phyloP scores from a whole-genome alignment of 768 basidiomycete species.

The Termitomyces sp. region DNA sequence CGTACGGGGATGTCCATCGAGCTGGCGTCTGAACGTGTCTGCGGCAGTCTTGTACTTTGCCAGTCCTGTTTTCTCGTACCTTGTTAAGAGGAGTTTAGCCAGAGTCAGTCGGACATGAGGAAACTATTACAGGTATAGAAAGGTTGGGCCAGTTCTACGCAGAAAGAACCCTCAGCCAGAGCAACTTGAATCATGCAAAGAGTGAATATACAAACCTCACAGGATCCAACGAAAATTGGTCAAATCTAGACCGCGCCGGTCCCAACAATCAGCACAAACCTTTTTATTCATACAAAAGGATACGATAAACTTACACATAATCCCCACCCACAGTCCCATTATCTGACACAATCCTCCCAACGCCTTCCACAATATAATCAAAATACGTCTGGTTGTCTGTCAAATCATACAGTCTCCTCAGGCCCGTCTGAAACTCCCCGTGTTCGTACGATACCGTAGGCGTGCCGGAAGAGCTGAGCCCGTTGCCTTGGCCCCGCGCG shows the following conservation, averaged over 20 bases:
- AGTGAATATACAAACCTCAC: conserved; percentile 20
- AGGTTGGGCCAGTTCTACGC: conserved; percentile 31
- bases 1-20: conserved; percentile 37
- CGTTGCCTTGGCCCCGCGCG: conserved; percentile 37
- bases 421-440: conserved; percentile 32
- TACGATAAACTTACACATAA: conserved; percentile 24
- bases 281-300: too few relatives aligned
- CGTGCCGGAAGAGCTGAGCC: conserved; percentile 25
- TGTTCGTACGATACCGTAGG: conserved; percentile 36
- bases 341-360: conserved; percentile 32
- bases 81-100: conserved; percentile 4
- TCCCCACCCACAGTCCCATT: conserved; percentile 35
- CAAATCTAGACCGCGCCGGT: conserved; percentile 20
- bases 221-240: conserved; percentile 29
- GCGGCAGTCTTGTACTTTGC: conserved; percentile 36
- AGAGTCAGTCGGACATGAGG: neutral
- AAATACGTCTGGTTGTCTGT: conserved; percentile 37
- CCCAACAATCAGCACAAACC: neutral
- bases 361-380: conserved; percentile 32
- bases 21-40: conserved; percentile 30
- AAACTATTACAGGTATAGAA: conserved; percentile 29
- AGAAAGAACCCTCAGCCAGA: neutral
- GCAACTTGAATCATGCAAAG: neutral
- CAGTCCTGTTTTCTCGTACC: conserved; percentile 26
- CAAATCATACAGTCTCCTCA: conserved; percentile 29